Conservation (phyloP, 108 stramenopile species). For the Skeletonema grethae region DNA sequence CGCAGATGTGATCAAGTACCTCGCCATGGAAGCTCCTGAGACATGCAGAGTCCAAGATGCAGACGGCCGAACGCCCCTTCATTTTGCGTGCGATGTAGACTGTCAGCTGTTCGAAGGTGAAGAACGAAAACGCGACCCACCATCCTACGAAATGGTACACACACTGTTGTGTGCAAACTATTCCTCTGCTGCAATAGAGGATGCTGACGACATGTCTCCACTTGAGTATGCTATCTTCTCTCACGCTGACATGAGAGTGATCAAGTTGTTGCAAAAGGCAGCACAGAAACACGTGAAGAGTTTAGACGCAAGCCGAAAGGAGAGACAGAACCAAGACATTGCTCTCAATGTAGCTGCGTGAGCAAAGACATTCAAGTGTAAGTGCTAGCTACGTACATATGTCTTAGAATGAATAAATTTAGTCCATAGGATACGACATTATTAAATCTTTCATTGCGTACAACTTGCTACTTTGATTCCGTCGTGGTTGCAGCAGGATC, state of each 20-base stretch:
- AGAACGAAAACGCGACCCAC: constrained; percentile 14
- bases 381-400: not conserved
- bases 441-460: not conserved
- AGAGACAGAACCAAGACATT: not conserved
- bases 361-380: not conserved
- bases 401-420: not conserved
- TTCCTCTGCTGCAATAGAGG: constrained; percentile 14
- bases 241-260: constrained; percentile 28
- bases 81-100: constrained; percentile 42
- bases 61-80: constrained; percentile 42
- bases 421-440: not conserved
- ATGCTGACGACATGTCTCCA: constrained; percentile 41
- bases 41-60: constrained; percentile 37
- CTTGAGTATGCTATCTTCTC: constrained; percentile 44
- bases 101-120: constrained; percentile 42
- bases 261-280: constrained; percentile 44
- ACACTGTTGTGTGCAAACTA: constrained; percentile 19
- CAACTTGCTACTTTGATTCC: not conserved
- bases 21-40: constrained; percentile 14
- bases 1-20: constrained; percentile 14
- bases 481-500: not conserved
- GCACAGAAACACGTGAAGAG: constrained; percentile 37
- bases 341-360: not conserved
- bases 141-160: constrained; percentile 14
- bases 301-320: not conserved